A percentile compares a stretch with the other conserved stretches of the same genome.
Evolutionary conservation across 257 asterid species (phyloP).

Genomic region (Ehretia macrophylla): DNA sequence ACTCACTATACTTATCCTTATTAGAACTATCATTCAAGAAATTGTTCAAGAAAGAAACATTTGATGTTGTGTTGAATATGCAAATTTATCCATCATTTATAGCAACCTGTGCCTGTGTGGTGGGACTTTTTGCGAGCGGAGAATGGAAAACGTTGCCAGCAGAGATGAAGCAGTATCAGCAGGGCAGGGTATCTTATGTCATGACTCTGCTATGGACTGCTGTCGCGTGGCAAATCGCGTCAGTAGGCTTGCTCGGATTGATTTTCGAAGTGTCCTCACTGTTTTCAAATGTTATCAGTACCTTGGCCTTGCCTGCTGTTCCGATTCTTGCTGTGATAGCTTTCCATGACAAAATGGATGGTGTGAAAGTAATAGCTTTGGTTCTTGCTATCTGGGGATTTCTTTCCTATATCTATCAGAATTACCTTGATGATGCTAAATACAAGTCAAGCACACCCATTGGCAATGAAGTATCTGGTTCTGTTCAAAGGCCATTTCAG

Average conservation of each 20-base stretch:
- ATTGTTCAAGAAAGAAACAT: background rate
- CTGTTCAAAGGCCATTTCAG: too few species aligned
- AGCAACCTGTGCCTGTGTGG: background rate
- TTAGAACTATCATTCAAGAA: background rate
- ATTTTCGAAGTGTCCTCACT: background rate
- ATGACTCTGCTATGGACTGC: background rate
- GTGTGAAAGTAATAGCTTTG: background rate
- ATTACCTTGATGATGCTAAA: constrained; percentile 3
- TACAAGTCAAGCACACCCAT: background rate
- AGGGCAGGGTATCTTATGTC: background rate
- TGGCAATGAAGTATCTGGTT: background rate
- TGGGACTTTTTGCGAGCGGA: constrained; percentile 3
- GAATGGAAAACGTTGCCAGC: background rate
- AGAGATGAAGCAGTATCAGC: background rate
- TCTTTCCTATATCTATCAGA: background rate
- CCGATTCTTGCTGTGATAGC: background rate
- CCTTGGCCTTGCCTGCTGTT: background rate
- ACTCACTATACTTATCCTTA: constrained; percentile 5
- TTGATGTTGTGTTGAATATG: background rate
- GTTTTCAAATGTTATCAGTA: background rate
- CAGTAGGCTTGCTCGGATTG: background rate
- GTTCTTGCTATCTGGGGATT: constrained; percentile 3
- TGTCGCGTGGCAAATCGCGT: background rate
- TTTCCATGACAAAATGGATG: background rate
- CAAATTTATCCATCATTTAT: background rate